phyloP scores from a whole-genome alignment of 371 early-diverging fungal species.

The Mucor sp. region DNA sequence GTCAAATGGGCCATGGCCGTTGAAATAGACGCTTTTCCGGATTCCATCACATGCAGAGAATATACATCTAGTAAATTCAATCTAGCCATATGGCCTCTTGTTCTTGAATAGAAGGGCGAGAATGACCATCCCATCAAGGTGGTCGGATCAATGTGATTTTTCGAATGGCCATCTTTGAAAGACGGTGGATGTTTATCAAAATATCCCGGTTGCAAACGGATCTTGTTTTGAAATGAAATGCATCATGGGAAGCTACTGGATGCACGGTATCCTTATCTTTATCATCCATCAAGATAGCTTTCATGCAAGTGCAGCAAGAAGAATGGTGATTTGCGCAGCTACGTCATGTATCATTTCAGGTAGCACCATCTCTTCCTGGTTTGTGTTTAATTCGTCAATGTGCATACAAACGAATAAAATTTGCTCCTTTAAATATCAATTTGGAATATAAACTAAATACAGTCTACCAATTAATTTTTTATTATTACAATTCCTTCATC shows the following conservation, averaged over 20 bases:
- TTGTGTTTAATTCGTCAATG: background rate
- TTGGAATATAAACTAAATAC: background rate
- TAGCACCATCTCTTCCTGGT: background rate
- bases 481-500: background rate
- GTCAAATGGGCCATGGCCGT: too few species aligned
- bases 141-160: too few species aligned
- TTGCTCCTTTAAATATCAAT: constrained; percentile 3
- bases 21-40: too few species aligned
- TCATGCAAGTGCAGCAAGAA: background rate
- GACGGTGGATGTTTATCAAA: background rate
- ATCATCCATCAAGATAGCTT: background rate
- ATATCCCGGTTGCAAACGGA: background rate
- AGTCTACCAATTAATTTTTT: background rate
- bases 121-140: too few species aligned
- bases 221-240: background rate
- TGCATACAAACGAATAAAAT: constrained; percentile 2
- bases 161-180: background rate
- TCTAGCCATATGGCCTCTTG: too few species aligned
- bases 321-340: background rate
- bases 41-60: too few species aligned
- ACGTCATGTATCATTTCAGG: background rate
- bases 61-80: too few species aligned
- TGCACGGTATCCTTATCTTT: background rate
- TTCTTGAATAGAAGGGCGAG: too few species aligned
- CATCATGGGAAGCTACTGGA: too few species aligned